Evolutionary conservation across 495 filamentous ascomycete species (phyloP).

Genomic region (Mycothermus thermophilus): DNA sequence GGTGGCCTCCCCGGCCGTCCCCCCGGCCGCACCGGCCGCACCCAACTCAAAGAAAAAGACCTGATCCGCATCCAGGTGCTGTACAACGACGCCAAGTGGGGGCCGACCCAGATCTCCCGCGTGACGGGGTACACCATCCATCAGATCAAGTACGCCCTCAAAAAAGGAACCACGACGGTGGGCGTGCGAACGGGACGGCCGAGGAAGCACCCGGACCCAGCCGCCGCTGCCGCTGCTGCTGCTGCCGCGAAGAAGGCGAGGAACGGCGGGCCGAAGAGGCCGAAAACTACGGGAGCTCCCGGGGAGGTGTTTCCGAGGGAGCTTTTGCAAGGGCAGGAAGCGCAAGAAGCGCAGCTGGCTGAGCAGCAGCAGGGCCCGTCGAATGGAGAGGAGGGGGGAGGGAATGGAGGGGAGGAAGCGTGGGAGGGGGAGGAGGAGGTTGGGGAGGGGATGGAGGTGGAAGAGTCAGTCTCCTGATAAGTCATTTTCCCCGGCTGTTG

Average conservation of each 20-base stretch:
- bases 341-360: too few species aligned
- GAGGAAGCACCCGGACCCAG: not conserved
- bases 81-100: constrained; percentile 3
- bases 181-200: constrained; percentile 3
- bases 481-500: not conserved
- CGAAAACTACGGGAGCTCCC: too few species aligned
- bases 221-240: not conserved
- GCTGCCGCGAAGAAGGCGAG: not conserved
- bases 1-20: too few species aligned
- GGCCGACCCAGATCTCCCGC: constrained; percentile 2
- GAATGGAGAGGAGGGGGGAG: too few species aligned
- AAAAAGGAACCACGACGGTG: constrained; percentile 5
- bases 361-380: too few species aligned
- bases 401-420: not conserved
- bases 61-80: constrained; percentile 4
- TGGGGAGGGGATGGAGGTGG: not conserved
- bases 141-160: constrained; percentile 8
- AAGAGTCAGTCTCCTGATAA: too few species aligned
- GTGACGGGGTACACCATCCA: constrained; percentile 6
- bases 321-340: too few species aligned
- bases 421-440: not conserved
- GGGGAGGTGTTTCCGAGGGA: too few species aligned
- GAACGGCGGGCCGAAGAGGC: not conserved
- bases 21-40: not conserved
- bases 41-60: constrained; percentile 2